Percentiles rank a stretch among this genome's conserved stretches.
phyloP scores from a whole-genome alignment of 805 yeast species.

The Candida xiaguanensis region DNA sequence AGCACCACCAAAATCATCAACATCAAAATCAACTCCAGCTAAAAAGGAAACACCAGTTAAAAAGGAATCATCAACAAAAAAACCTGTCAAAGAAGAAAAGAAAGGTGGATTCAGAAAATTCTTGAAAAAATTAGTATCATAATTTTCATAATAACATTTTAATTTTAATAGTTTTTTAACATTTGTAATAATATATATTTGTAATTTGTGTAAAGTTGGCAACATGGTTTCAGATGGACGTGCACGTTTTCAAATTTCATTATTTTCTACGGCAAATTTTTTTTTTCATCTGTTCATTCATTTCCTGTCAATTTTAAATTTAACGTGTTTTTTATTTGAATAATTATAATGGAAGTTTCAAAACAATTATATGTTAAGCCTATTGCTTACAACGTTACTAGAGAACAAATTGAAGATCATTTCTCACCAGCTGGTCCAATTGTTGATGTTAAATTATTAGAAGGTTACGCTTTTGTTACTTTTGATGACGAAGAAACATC shows the following conservation, averaged over 20 bases:
- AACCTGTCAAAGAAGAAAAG: constrained; percentile 9
- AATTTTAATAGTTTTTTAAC: background rate
- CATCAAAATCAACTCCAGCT: background rate
- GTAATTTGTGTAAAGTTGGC: background rate
- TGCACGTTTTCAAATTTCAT: background rate
- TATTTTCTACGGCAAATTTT: background rate
- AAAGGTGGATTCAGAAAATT: constrained; percentile 13
- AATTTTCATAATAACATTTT: too few species aligned
- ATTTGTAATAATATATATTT: constrained; percentile 1
- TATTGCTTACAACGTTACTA: constrained; percentile 47
- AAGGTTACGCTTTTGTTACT: constrained; percentile 88
- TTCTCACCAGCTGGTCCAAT: constrained; percentile 66
- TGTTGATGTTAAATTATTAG: constrained; percentile 64
- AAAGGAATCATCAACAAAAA: background rate
- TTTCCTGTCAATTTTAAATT: background rate
- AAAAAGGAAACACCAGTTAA: background rate
- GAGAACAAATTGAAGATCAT: constrained; percentile 63
- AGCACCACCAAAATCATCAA: background rate
- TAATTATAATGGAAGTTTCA: constrained; percentile 18
- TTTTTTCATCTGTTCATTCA: background rate
- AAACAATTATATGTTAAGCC: constrained; percentile 56
- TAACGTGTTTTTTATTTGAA: constrained; percentile 3
- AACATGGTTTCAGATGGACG: constrained; percentile 2
- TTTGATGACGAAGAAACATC: constrained; percentile 63
- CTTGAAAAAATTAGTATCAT: constrained; percentile 15